These are phyloP conservation scores for Elaeagnus macrophylla DNA, from an alignment of 306 rosid species.

Conservation along the genomic window DNA sequence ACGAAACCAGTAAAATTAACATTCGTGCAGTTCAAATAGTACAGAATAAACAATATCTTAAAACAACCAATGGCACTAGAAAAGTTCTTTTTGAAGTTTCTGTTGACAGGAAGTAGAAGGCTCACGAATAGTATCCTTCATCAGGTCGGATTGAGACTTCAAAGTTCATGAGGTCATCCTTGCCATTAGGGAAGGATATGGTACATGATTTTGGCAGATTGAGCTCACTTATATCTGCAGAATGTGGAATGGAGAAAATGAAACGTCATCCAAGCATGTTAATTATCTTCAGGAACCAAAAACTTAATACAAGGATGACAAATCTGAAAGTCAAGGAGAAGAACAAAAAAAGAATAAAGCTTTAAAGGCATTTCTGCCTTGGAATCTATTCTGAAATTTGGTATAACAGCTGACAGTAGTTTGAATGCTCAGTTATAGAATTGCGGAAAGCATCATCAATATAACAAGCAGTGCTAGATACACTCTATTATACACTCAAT, in stretches of 20 bases:
- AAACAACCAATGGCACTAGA: no score
- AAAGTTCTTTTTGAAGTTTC: not conserved
- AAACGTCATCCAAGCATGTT: slow-evolving; percentile 12
- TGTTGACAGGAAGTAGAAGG: slow-evolving; percentile 13
- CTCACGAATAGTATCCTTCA: slow-evolving; percentile 80
- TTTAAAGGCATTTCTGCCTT: no score
- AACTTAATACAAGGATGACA: no score
- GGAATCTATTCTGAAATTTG: no score
- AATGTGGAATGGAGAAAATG: slow-evolving; percentile 13
- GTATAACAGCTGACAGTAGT: no score
- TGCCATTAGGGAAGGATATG: slow-evolving; percentile 80
- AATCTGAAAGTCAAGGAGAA: no score
- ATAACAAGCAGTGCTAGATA: no score
- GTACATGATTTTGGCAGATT: slow-evolving; percentile 76
- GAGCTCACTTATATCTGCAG: slow-evolving; percentile 90
- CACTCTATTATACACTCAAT: no score
- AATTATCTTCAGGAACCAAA: not conserved
- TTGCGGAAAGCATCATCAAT: no score
- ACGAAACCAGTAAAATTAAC: slow-evolving; percentile 7
- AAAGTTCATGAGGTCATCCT: slow-evolving; percentile 92
- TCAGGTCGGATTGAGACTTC: slow-evolving; percentile 91
- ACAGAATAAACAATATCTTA: no score
- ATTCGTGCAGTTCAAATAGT: not conserved
- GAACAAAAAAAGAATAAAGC: no score
- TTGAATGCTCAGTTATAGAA: no score